Base-by-base conservation (phyloP, 176 grass and related monocot genomes). In the Triticum dicoccoides region DNA sequence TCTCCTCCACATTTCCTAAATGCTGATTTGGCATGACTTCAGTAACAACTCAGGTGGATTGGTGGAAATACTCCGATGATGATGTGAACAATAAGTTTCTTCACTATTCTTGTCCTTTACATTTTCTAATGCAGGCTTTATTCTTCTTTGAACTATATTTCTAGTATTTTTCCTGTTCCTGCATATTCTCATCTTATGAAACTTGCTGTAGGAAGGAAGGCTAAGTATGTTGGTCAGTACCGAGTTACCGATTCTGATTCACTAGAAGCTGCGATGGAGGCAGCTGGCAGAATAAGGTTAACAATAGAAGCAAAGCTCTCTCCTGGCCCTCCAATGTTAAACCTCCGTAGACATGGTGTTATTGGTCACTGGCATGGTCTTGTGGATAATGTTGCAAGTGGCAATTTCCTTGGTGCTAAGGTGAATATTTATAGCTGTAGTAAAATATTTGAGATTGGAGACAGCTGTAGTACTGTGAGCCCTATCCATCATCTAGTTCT, bases 371-470 rank as follows among this genome's bases (percentile, higher is more conserved):
- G 90, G 85, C 91, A 91, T 80, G 91, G 89, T 61, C 86, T 96
- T 88, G 96, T 92, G 62, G 90, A 94, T 78, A 90, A 91, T 84
- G 92, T 95, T 87, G 86, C 93, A 87, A 95, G 93, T 78, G 93
- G 96, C 71, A 98, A 98, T 78, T 98, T 98, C 76, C 91, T 98
- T 80, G 96, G 91, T 82, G 96, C 96, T 83, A 98, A 95, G 96
- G 96, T 98, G 73, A 89, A 39, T 82, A 72, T 34, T 21, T 76
- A 54, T 84, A 69, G 38, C 14, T 69, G 2, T 8, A 59, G 56
- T 59, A 59, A 30, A 32, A 52, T 52, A 45, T 76, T 32, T 20
- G 25, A 76, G 29, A 79, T 42, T 73, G 35, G 17, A 84, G 56
- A 75, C 24, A 62, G 18, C 17, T 61, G 24, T 64, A 51, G 32